These are phyloP conservation scores for Simplicillium sp. DNA, from an alignment of 2,329 filamentous ascomycete genomes.

Conservation along the genomic window DNA sequence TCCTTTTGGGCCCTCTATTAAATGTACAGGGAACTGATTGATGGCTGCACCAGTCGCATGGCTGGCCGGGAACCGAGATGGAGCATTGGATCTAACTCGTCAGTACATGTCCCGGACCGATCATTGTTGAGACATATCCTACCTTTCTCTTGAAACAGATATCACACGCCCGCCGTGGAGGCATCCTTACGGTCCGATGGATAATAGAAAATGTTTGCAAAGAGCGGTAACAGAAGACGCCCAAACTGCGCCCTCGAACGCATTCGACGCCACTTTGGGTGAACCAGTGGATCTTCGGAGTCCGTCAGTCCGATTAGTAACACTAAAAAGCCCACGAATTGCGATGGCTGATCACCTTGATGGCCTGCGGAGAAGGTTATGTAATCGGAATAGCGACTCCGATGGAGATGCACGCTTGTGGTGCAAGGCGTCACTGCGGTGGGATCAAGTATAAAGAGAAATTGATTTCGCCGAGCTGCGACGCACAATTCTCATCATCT, in stretches of 20 bases:
- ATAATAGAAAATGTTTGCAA: too few relatives aligned
- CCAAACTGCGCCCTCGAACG: too few relatives aligned
- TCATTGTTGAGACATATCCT: neutral
- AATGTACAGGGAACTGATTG: slow-evolving; percentile 7
- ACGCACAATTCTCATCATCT: too few relatives aligned
- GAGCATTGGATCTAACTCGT: slow-evolving; percentile 7
- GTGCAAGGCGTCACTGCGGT: too few relatives aligned
- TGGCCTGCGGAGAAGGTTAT: neutral
- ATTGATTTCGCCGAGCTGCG: too few relatives aligned
- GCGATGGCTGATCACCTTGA: neutral
- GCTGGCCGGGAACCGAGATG: slow-evolving; percentile 2
- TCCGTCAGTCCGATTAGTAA: too few relatives aligned
- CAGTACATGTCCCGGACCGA: neutral
- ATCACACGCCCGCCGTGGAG: slow-evolving; percentile 6
- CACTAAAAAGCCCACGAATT: neutral
- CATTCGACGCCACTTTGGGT: too few relatives aligned
- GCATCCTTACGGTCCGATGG: neutral
- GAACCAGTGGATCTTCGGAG: too few relatives aligned
- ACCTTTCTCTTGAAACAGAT: slow-evolving; percentile 8
- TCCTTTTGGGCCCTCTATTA: slow-evolving; percentile 2
- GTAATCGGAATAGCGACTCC: neutral
- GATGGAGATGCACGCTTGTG: neutral
- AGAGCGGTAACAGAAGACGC: too few relatives aligned
- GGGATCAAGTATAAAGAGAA: too few relatives aligned
- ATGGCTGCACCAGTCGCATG: slow-evolving; percentile 8